Evolutionary conservation across 371 early-diverging fungal genomes (phyloP).

Genomic region (Mortierella sp.): DNA sequence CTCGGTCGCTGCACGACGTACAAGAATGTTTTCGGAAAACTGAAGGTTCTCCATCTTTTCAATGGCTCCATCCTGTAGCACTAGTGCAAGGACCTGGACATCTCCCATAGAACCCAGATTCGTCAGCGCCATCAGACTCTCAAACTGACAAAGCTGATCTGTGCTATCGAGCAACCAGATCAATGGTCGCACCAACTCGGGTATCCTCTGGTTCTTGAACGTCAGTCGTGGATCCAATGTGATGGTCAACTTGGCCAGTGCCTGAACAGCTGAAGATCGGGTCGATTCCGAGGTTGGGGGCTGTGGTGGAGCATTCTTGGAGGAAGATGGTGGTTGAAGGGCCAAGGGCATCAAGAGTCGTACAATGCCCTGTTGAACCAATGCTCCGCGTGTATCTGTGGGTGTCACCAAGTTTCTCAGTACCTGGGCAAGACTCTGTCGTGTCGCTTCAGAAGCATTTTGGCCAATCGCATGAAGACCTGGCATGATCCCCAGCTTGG

Average conservation of each 20-base stretch:
- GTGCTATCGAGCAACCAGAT: slow-evolving; percentile 65
- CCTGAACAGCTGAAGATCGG: slow-evolving; percentile 72
- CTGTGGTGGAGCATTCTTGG: slow-evolving; percentile 10
- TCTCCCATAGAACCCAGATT: slow-evolving; percentile 82
- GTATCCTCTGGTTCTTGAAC: slow-evolving; percentile 71
- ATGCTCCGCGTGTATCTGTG: slow-evolving; percentile 71
- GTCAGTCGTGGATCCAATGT: slow-evolving; percentile 89
- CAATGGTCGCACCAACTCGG: slow-evolving; percentile 74
- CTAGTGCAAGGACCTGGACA: slow-evolving; percentile 56
- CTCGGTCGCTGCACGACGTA: slow-evolving; percentile 95
- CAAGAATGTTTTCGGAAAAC: slow-evolving; percentile 80
- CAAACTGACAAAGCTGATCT: slow-evolving; percentile 83
- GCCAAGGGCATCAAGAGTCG: slow-evolving; percentile 68
- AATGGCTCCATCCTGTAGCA: slow-evolving; percentile 69
- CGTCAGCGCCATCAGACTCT: slow-evolving; percentile 92
- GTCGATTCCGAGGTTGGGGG: slow-evolving; percentile 27
- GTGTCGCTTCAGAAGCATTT: slow-evolving; percentile 65
- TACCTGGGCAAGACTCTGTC: slow-evolving; percentile 72
- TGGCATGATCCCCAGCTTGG: slow-evolving; percentile 68
- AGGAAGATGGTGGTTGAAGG: slow-evolving; percentile 26
- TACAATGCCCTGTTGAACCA: slow-evolving; percentile 89
- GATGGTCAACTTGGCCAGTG: slow-evolving; percentile 91
- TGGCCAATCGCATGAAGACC: slow-evolving; percentile 66
- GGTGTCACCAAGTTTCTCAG: slow-evolving; percentile 79
- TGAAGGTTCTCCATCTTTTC: slow-evolving; percentile 79